Evolutionary conservation across 2,329 filamentous ascomycete species (phyloP), one percentile per base, ranked within the genome.

Genomic region (Sporothrix brunneoviolacea): DNA sequence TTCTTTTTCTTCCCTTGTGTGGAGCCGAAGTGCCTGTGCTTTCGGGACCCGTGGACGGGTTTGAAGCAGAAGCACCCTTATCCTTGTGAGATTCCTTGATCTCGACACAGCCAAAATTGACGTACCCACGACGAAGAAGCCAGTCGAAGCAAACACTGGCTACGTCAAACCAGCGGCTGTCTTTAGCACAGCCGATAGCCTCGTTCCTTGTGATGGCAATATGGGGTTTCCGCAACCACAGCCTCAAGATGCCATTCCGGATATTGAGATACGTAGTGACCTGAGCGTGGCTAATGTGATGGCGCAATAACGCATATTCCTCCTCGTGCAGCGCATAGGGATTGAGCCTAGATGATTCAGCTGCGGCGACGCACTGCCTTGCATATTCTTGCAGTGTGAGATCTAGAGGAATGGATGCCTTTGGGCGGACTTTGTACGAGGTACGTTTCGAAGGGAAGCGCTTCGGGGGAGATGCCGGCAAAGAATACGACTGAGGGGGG

Each of bases 211-310:
- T 86, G 12, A 98, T 86, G 54, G 82, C 82, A 37, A 90, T 80
- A 63, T 91, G 81, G 8, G 93, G 89, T 62, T 94, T 95, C 58
- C 84, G 80, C 32, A 87, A 78, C 93, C 93, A 98, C 36, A 97
- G 70, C 50, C 93, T 80, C 48, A 98, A 72, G 53, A 98, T 95
- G 15, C 89, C 88, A 65, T 98, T 98, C 59, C 93, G 81, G 55
- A 98, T 93, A 65, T 97, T 97, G 48, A 98, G 74, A 68, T 98
- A 98, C 12, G 89, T 88, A 3, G 91, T 96, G 58, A 96, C 89
- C 67, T 98, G 93, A 28, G 84, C 77, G 60, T 88, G 84, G 62
- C 86, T 95, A 59, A 98, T 82, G 60, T 94, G 84, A 55, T 87
- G 77, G 55, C 88, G 81, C 36, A 98, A 71, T 53, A 95, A 75